Conservation (phyloP, 768 basidiomycete species). For the Megacollybia marginata region DNA sequence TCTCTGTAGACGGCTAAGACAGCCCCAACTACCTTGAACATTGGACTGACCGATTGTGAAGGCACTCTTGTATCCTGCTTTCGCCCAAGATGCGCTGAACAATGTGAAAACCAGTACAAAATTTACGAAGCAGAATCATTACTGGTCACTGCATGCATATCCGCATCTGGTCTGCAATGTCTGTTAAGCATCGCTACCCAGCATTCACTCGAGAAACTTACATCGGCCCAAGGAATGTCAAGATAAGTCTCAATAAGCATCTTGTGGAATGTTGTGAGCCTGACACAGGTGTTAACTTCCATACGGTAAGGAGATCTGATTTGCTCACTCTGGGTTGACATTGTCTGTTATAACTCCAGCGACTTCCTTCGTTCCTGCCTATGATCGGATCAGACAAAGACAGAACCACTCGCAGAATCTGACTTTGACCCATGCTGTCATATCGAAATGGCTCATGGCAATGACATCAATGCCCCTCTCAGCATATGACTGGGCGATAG, state of each 20-base stretch:
- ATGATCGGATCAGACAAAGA: constrained; percentile 8
- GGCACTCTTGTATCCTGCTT: constrained; percentile 78
- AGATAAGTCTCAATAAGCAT: constrained; percentile 71
- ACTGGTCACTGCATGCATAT: constrained; percentile 95
- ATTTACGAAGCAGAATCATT: constrained; percentile 18
- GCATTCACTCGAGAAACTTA: constrained; percentile 11
- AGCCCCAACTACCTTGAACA: too few relatives aligned
- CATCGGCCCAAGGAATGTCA: constrained; percentile 73
- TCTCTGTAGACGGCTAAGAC: constrained; percentile 33
- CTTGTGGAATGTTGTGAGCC: constrained; percentile 78
- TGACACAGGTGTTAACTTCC: constrained; percentile 17
- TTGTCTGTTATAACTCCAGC: constrained; percentile 84
- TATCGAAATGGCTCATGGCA: constrained; percentile 88
- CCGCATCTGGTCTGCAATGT: constrained; percentile 71
- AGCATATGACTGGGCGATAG: constrained; percentile 74
- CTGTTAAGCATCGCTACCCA: neutral
- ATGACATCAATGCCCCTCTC: constrained; percentile 54
- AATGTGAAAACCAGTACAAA: constrained; percentile 9
- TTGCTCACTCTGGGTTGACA: constrained; percentile 51
- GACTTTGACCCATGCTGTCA: constrained; percentile 93
- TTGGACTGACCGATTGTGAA: constrained; percentile 68
- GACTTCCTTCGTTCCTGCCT: constrained; percentile 65
- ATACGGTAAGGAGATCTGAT: neutral
- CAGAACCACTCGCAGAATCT: constrained; percentile 15
- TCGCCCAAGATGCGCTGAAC: constrained; percentile 67